A percentile compares a stretch with the other conserved stretches of the same genome.
Evolutionary conservation across 2,329 filamentous ascomycete species (phyloP).

Genomic region (Talaromyces sp.): DNA sequence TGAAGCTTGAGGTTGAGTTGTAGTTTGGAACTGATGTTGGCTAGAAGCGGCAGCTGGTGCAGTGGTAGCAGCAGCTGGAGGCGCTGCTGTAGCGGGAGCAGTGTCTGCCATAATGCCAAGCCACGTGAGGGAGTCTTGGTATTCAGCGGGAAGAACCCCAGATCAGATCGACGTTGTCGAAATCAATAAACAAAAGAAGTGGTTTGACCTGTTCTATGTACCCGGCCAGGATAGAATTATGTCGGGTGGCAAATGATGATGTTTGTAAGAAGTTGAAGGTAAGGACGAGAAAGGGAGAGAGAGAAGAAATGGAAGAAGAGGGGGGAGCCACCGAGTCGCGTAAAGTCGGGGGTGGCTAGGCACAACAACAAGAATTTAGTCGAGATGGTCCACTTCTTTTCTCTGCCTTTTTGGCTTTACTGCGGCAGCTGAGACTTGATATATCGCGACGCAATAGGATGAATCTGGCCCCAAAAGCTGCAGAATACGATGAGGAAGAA

Average conservation of each 20-base stretch:
- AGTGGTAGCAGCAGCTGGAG: slow-evolving; percentile 6
- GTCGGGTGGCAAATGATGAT: background rate
- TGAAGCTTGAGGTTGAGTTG: background rate
- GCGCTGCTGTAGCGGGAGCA: slow-evolving; percentile 18
- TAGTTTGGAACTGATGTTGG: slow-evolving; percentile 6
- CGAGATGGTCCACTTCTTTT: slow-evolving; percentile 3
- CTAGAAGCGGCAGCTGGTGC: slow-evolving; percentile 4
- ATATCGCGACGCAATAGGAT: background rate
- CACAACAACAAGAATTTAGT: background rate
- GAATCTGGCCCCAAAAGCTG: background rate
- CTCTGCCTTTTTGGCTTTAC: background rate
- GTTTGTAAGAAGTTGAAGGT: slow-evolving; percentile 6
- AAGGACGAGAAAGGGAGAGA: slow-evolving; percentile 14
- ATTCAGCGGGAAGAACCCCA: slow-evolving; percentile 18
- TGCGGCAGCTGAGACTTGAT: background rate
- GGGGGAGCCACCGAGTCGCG: slow-evolving; percentile 20
- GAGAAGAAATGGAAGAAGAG: slow-evolving; percentile 15
- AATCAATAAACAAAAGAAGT: background rate
- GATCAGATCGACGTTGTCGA: slow-evolving; percentile 13
- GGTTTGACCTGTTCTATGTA: background rate
- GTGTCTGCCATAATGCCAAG: slow-evolving; percentile 21
- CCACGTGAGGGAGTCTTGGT: slow-evolving; percentile 28
- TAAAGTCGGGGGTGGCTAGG: slow-evolving; percentile 13
- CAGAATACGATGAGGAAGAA: background rate
- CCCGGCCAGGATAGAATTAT: too few relatives aligned